These are phyloP conservation scores for Xylaria venustula DNA, from an alignment of 495 filamentous ascomycete genomes.

Conservation along the genomic window DNA sequence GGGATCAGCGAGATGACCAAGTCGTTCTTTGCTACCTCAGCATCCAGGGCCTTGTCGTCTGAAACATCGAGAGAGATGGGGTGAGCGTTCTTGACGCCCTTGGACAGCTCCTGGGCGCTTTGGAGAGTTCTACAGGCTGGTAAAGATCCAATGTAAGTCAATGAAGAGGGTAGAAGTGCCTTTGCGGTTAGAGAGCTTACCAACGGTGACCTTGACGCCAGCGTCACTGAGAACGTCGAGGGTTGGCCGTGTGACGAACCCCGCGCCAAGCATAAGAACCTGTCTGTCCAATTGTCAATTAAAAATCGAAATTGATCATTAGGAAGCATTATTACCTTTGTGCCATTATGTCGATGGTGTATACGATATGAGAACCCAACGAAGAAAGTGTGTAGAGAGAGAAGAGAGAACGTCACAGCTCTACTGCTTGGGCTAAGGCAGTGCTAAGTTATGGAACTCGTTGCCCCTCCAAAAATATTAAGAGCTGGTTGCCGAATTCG, in stretches of 20 bases:
- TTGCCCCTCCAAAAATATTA: conserved; percentile 7
- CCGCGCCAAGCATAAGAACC: conserved; percentile 73
- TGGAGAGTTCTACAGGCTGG: conserved; percentile 83
- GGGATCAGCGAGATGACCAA: conserved; percentile 84
- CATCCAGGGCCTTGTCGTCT: conserved; percentile 70
- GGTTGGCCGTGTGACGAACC: conserved; percentile 80
- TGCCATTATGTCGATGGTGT: neutral
- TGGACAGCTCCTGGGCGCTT: conserved; percentile 69
- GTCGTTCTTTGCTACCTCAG: conserved; percentile 72
- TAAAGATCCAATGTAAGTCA: neutral
- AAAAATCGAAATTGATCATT: neutral
- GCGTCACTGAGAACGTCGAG: conserved; percentile 73
- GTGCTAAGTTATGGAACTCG: too few relatives aligned
- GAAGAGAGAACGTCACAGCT: neutral
- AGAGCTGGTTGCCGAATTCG: conserved; percentile 17
- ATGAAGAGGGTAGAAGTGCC: neutral
- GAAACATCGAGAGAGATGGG: conserved; percentile 83
- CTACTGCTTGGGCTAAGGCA: neutral
- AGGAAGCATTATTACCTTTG: neutral
- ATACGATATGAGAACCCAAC: neutral
- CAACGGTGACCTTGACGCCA: conserved; percentile 78
- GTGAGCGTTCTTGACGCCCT: conserved; percentile 65
- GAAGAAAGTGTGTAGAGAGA: neutral
- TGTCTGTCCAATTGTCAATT: conserved; percentile 17
- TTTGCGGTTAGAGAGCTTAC: conserved; percentile 54